Percentiles rank a stretch among this genome's conserved stretches.
These are phyloP conservation scores for Cucurbita maxima DNA, from an alignment of 306 rosid genomes.

Conservation along the genomic window DNA sequence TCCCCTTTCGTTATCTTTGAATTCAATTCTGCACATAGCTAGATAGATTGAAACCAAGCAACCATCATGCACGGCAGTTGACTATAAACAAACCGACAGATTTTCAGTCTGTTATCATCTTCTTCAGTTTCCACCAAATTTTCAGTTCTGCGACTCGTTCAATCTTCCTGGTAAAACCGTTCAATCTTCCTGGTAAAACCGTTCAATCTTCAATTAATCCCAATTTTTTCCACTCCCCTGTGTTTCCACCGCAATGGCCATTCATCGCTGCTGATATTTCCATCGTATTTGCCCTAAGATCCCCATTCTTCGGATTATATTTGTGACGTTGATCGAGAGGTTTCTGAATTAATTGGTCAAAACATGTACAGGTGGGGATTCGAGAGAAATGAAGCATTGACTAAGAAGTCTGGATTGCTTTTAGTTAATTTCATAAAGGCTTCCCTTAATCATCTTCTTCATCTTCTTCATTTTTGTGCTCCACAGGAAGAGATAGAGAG, in stretches of 20 bases:
- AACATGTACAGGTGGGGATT: neutral
- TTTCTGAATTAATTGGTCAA: neutral
- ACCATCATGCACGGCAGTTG: constrained; percentile 1
- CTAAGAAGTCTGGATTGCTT: neutral
- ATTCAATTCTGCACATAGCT: neutral
- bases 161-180: neutral
- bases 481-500: constrained; percentile 1
- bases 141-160: neutral
- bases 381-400: neutral
- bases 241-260: neutral
- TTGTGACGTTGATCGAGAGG: neutral
- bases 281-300: neutral
- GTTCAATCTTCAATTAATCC: neutral
- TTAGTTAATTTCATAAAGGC: neutral
- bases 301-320: neutral
- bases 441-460: neutral
- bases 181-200: neutral
- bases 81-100: neutral
- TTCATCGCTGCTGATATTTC: neutral
- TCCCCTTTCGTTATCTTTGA: neutral
- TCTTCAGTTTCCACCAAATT: neutral
- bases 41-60: neutral
- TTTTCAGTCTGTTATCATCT: neutral
- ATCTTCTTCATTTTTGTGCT: neutral
- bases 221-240: neutral